These are phyloP conservation scores for Gaeumannomyces sp. DNA, from an alignment of 2,329 filamentous ascomycete species.

Conservation along the genomic window DNA sequence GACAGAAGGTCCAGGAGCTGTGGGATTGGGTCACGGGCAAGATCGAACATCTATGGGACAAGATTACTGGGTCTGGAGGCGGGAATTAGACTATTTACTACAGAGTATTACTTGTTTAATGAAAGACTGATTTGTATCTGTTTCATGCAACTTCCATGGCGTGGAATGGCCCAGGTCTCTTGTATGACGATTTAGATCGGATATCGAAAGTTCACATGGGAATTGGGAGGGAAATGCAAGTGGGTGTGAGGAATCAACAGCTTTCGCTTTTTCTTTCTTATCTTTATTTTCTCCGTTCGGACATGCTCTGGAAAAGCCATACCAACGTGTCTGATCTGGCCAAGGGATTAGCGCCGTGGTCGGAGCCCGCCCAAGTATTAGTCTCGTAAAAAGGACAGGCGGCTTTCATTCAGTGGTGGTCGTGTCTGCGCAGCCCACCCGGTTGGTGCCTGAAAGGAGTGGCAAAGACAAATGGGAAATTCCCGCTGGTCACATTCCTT, in stretches of 20 bases:
- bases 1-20: conserved; percentile 30
- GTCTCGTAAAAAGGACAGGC: neutral
- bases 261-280: too few relatives aligned
- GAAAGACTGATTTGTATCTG: neutral
- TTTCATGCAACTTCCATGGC: too few relatives aligned
- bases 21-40: conserved; percentile 49
- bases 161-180: too few relatives aligned
- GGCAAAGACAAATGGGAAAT: neutral
- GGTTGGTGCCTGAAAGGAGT: neutral
- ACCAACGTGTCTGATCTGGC: too few relatives aligned
- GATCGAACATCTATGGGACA: conserved; percentile 39
- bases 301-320: too few relatives aligned
- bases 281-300: too few relatives aligned
- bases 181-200: too few relatives aligned
- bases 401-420: neutral
- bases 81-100: neutral
- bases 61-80: conserved; percentile 26
- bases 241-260: too few relatives aligned
- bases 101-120: neutral
- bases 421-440: neutral
- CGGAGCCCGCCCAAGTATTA: too few relatives aligned
- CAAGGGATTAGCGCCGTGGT: too few relatives aligned
- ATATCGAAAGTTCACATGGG: too few relatives aligned
- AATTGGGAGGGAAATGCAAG: neutral
- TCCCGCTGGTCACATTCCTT: too few relatives aligned